Evolutionary conservation across 2,329 filamentous ascomycete genomes (phyloP), one percentile per base, ranked within the genome.

Genomic region (Colletotrichum orchidophilum): DNA sequence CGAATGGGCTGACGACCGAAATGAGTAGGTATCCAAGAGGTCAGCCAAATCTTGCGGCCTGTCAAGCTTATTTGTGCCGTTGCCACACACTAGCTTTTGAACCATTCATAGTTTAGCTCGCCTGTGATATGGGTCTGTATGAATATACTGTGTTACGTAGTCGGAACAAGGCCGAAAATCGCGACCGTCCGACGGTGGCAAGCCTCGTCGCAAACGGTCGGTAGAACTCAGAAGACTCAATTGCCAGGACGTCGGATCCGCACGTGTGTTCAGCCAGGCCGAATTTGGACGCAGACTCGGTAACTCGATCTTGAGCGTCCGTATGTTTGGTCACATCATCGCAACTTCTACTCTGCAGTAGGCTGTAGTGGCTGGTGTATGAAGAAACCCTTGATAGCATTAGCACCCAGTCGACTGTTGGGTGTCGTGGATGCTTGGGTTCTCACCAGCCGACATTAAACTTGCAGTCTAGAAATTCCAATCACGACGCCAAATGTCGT

Each of bases 121-220:
- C 13, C 24, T 50, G 27, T n/a, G 39, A 18, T 1, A 24, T 52
- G 11, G 49, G 15, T 27, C 24, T 26, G n/a, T 27, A n/a, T n/a
- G n/a, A n/a, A n/a, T n/a, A n/a, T n/a, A n/a, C n/a, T n/a, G n/a
- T n/a, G n/a, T n/a, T n/a, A 15, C 29, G 42, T 62, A 24, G 33
- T 29, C 8, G 33, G n/a, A 29, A 46, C 35, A 26, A n/a, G 46
- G 15, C 21, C n/a, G 13, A 5, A 5, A 64, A 60, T 27, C 62
- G 67, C 60, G 55, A 61, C 50, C 39, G 49, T 49, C 55, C 29
- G 50, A 62, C 46, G 57, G 57, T 53, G 57, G 64, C 57, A 66
- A 60, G 67, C 62, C 63, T 70, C 27, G 55, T 66, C 27, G 67
- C 67, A 70, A 70, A 70, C 67, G 49, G 62, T 70, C 27, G 49